Percentiles rank a stretch among this genome's conserved stretches.
Conservation (phyloP, 106 monocot species). For the Dendrobium huoshanense region DNA sequence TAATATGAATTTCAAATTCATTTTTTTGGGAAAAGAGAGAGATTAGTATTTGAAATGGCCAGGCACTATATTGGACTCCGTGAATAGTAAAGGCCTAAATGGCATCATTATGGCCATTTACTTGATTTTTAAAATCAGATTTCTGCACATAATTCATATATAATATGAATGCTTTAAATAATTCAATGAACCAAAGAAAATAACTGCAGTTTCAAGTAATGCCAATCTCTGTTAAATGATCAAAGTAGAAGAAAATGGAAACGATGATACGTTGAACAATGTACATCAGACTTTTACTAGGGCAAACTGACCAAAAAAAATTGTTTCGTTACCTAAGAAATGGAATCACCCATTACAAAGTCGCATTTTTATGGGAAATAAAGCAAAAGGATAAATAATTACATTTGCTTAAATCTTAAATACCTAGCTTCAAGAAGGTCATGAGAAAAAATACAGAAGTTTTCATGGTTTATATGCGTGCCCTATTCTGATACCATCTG, state of each 20-base stretch:
- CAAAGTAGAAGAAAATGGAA: neutral
- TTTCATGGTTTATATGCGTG: neutral
- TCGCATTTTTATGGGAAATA: neutral
- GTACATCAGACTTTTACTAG: neutral
- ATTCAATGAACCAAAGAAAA: neutral
- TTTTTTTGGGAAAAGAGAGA: no score
- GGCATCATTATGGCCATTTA: no score
- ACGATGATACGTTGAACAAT: neutral
- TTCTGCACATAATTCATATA: neutral
- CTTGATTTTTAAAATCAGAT: neutral
- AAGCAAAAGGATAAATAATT: neutral
- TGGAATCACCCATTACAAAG: neutral
- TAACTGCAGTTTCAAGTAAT: neutral
- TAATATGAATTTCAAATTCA: no score
- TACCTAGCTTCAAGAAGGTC: no score
- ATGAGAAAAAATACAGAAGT: neutral
- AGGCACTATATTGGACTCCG: no score
- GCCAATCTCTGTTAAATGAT: neutral
- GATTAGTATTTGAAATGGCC: no score
- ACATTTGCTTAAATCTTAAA: neutral
- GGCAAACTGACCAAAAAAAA: neutral
- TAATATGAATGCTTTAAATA: neutral
- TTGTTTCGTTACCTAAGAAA: neutral
- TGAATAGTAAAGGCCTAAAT: no score
- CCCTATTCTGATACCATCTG: neutral